Percentiles rank a stretch among this genome's conserved stretches.
These are phyloP conservation scores for Scutellaria baicalensis DNA, from an alignment of 257 asterid species.

Conservation along the genomic window DNA sequence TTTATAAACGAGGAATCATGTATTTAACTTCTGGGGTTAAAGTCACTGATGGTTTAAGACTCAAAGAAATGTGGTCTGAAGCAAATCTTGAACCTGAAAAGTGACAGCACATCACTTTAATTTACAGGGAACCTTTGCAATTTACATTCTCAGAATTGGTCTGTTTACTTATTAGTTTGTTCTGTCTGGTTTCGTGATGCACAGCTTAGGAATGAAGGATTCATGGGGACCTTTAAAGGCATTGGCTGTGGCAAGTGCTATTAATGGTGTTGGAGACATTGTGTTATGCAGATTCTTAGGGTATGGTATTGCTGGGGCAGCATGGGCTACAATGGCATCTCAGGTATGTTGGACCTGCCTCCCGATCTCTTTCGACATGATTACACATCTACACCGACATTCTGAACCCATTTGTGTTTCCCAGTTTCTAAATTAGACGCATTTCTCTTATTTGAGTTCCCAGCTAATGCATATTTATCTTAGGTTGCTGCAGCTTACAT, in stretches of 20 bases:
- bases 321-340: conserved; percentile 99
- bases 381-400: not conserved
- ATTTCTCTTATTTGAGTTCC: not conserved
- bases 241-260: conserved; percentile 71
- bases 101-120: not conserved
- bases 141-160: conserved; percentile 3
- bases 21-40: not conserved
- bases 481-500: conserved; percentile 94
- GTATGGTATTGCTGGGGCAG: conserved; percentile 98
- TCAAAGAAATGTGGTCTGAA: not conserved
- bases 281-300: conserved; percentile 69
- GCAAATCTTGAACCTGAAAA: conserved; percentile 2
- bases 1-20: not conserved
- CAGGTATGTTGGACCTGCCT: conserved; percentile 47
- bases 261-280: conserved; percentile 86
- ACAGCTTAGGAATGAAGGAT: conserved; percentile 97
- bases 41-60: not conserved
- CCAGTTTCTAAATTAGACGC: not conserved
- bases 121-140: not conserved
- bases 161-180: not conserved
- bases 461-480: conserved; percentile 14
- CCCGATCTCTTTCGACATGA: not conserved
- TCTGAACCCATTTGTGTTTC: not conserved
- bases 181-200: conserved; percentile 8
- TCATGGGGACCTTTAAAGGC: conserved; percentile 99